phyloP scores from a whole-genome alignment of 768 basidiomycete genomes.

The Epithele typhae region DNA sequence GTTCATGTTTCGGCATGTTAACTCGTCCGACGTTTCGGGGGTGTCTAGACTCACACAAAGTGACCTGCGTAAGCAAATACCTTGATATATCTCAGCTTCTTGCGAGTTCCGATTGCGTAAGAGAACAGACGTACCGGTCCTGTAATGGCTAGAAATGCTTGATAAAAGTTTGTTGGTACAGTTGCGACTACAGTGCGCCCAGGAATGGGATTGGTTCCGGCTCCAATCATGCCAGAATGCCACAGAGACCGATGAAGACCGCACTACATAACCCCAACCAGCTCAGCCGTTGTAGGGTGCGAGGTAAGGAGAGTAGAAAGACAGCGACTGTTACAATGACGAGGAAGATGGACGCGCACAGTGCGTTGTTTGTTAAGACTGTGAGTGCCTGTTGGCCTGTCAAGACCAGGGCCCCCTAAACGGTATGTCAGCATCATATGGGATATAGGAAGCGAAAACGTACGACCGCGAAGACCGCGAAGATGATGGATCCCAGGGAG shows the following conservation, averaged over 20 bases:
- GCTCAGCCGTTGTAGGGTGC: constrained; percentile 42
- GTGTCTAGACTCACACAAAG: constrained; percentile 52
- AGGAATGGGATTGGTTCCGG: constrained; percentile 41
- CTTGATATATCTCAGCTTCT: constrained; percentile 19
- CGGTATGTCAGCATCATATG: neutral
- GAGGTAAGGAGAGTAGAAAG: constrained; percentile 40
- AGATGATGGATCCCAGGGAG: constrained; percentile 42
- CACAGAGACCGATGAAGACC: constrained; percentile 38
- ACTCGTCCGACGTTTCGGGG: too few species aligned
- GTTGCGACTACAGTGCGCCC: constrained; percentile 35
- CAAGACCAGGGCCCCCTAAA: constrained; percentile 44
- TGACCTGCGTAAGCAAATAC: constrained; percentile 53
- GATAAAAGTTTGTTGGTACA: constrained; percentile 37
- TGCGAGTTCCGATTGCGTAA: neutral
- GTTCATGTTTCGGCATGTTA: too few species aligned
- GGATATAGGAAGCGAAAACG: neutral
- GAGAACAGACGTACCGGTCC: constrained; percentile 37
- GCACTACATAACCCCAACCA: constrained; percentile 46
- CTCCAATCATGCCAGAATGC: constrained; percentile 50
- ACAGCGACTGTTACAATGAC: constrained; percentile 43
- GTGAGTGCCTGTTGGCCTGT: constrained; percentile 51
- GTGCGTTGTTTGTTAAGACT: constrained; percentile 40
- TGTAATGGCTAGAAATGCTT: constrained; percentile 51
- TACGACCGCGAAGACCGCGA: constrained; percentile 39
- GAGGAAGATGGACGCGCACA: constrained; percentile 42